Percentiles rank a stretch among this genome's conserved stretches.
phyloP scores from a whole-genome alignment of 1,139 yeast genomes.

The Blastobotrys aristatus region DNA sequence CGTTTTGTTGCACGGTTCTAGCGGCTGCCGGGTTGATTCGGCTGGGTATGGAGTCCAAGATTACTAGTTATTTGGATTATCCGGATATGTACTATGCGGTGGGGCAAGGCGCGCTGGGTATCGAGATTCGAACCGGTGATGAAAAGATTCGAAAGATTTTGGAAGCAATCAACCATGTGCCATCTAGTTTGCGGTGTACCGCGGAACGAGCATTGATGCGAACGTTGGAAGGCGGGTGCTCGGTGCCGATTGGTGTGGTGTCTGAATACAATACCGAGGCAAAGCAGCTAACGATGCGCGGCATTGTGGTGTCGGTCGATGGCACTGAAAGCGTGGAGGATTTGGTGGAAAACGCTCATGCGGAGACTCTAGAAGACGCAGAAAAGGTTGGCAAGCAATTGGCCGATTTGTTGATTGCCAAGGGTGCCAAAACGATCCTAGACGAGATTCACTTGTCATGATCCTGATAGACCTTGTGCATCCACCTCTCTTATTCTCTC shows the following conservation, averaged over 20 bases:
- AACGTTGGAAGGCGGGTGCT: conserved; percentile 93
- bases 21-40: conserved; percentile 92
- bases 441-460: conserved; percentile 63
- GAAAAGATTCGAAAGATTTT: conserved; percentile 52
- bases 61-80: conserved; percentile 56
- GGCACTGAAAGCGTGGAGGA: conserved; percentile 67
- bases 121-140: conserved; percentile 78
- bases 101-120: conserved; percentile 95
- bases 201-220: conserved; percentile 89
- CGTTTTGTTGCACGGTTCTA: conserved; percentile 69
- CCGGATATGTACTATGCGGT: conserved; percentile 94
- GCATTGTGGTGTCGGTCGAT: conserved; percentile 80
- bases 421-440: conserved; percentile 80
- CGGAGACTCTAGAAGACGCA: conserved; percentile 54
- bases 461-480: not conserved
- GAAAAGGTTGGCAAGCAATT: conserved; percentile 62
- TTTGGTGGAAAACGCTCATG: conserved; percentile 33
- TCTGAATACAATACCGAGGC: conserved; percentile 48
- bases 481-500: conserved; percentile 1
- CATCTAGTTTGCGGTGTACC: conserved; percentile 70
- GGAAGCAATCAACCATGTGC: conserved; percentile 56
- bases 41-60: conserved; percentile 63
- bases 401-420: conserved; percentile 60
- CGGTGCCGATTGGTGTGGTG: conserved; percentile 92
- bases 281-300: conserved; percentile 46